These are phyloP conservation scores for Canavalia gladiata DNA, from an alignment of 306 rosid genomes.

Conservation along the genomic window DNA sequence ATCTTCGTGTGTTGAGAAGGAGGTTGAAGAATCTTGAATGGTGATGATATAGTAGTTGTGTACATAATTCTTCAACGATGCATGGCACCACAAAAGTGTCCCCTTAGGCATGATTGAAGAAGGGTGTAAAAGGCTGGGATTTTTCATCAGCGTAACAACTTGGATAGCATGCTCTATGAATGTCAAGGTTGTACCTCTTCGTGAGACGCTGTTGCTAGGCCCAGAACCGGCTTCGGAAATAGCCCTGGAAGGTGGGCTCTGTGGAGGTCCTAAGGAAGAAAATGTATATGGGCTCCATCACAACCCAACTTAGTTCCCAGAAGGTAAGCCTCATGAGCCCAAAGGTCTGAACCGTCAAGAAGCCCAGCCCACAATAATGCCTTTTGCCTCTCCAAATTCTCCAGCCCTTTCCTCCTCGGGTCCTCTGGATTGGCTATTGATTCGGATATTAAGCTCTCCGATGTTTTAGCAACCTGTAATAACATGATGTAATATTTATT, in stretches of 20 bases:
- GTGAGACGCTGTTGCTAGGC: constrained; percentile 68
- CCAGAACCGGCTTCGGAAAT: constrained; percentile 62
- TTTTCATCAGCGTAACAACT: background rate
- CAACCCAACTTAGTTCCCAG: constrained; percentile 95
- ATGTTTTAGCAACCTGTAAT: constrained; percentile 68
- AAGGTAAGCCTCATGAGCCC: constrained; percentile 86
- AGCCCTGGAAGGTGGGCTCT: constrained; percentile 79
- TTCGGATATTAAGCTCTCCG: constrained; percentile 59
- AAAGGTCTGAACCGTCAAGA: constrained; percentile 57
- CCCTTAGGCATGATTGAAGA: background rate
- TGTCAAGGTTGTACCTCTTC: constrained; percentile 58
- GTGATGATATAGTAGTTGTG: background rate
- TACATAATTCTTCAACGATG: constrained; percentile 34
- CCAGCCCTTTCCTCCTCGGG: constrained; percentile 62
- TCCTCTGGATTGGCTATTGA: constrained; percentile 65
- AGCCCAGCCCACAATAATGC: constrained; percentile 72
- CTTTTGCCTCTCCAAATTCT: constrained; percentile 70
- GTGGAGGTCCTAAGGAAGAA: constrained; percentile 72
- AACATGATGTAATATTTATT: too few relatives aligned
- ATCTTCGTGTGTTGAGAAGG: too few relatives aligned
- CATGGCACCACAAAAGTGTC: constrained; percentile 29
- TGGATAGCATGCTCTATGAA: constrained; percentile 63
- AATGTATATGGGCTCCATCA: constrained; percentile 97
- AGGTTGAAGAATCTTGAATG: background rate
- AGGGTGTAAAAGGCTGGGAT: background rate